Conservation (phyloP, 768 basidiomycete genomes). For the Russula virescens region DNA sequence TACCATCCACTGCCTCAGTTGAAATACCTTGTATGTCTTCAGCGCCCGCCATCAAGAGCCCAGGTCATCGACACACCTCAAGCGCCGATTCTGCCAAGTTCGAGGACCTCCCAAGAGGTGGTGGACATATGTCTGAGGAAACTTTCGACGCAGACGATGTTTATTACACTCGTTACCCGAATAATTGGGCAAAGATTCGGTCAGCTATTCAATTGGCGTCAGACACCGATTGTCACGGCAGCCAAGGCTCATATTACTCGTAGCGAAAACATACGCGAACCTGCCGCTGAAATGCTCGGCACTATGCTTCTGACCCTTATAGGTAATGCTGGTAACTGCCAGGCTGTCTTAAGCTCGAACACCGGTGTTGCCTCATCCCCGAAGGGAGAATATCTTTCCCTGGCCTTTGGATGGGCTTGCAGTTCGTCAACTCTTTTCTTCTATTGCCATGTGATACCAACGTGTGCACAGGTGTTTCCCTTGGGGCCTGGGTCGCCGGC, state of each 20-base stretch:
- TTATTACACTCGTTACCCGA: constrained; percentile 20
- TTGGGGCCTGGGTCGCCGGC: constrained; percentile 63
- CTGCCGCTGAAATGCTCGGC: constrained; percentile 28
- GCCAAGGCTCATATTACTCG: background rate
- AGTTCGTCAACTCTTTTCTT: constrained; percentile 12
- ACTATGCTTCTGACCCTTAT: constrained; percentile 28
- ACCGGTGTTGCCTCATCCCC: constrained; percentile 23
- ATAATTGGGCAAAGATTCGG: constrained; percentile 26
- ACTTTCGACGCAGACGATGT: background rate
- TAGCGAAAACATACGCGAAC: constrained; percentile 22
- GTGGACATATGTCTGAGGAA: background rate
- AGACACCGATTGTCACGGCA: background rate
- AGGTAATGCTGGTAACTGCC: constrained; percentile 25
- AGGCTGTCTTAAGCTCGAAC: constrained; percentile 25
- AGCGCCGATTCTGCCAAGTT: background rate
- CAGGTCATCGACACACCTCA: constrained; percentile 3
- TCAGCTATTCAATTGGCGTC: background rate
- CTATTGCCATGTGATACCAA: background rate
- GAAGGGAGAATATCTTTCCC: constrained; percentile 26
- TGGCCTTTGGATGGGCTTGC: constrained; percentile 26
- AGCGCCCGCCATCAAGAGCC: background rate
- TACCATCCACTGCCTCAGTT: background rate
- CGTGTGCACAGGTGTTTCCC: constrained; percentile 41
- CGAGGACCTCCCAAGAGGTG: background rate
- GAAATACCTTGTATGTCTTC: constrained; percentile 8